phyloP scores from a whole-genome alignment of 371 early-diverging fungal species.

The Mortierella sp. region DNA sequence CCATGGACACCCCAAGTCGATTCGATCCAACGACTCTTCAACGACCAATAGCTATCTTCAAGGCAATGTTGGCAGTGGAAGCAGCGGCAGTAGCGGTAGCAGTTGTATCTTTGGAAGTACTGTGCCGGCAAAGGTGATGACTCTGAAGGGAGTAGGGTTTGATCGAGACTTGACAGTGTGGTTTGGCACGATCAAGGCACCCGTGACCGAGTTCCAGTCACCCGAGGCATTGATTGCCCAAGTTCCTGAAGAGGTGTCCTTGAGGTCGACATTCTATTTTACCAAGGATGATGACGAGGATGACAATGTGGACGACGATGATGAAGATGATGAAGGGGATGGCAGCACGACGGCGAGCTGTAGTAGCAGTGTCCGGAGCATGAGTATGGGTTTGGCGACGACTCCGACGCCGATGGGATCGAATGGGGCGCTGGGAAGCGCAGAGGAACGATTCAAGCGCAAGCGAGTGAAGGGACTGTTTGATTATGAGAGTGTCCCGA shows the following conservation, averaged over 20 bases:
- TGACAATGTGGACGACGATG: constrained; percentile 25
- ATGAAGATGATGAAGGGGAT: constrained; percentile 16
- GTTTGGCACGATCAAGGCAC: constrained; percentile 72
- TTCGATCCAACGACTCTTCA: constrained; percentile 17
- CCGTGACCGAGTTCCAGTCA: constrained; percentile 62
- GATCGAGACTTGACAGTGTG: constrained; percentile 72
- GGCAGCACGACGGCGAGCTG: constrained; percentile 1
- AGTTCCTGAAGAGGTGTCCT: constrained; percentile 56
- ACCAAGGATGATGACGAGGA: constrained; percentile 46
- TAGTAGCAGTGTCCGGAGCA: constrained; percentile 1
- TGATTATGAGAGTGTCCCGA: constrained; percentile 56
- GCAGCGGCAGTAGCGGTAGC: constrained; percentile 3
- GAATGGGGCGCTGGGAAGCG: neutral
- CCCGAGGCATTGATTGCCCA: constrained; percentile 59
- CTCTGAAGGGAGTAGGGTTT: constrained; percentile 72
- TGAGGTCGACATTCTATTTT: constrained; percentile 41
- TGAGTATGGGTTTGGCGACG: neutral
- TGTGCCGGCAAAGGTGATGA: constrained; percentile 32
- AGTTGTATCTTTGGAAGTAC: constrained; percentile 8
- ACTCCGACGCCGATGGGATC: neutral
- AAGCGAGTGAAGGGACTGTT: constrained; percentile 47
- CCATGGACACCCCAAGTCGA: constrained; percentile 24
- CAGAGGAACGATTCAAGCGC: constrained; percentile 23
- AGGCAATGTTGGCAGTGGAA: constrained; percentile 1
- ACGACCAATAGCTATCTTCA: neutral